A percentile compares a stretch with the other conserved stretches of the same genome.
These are phyloP conservation scores for Tillandsia fasciculata DNA, from an alignment of 176 grass and related monocot species.

Conservation along the genomic window DNA sequence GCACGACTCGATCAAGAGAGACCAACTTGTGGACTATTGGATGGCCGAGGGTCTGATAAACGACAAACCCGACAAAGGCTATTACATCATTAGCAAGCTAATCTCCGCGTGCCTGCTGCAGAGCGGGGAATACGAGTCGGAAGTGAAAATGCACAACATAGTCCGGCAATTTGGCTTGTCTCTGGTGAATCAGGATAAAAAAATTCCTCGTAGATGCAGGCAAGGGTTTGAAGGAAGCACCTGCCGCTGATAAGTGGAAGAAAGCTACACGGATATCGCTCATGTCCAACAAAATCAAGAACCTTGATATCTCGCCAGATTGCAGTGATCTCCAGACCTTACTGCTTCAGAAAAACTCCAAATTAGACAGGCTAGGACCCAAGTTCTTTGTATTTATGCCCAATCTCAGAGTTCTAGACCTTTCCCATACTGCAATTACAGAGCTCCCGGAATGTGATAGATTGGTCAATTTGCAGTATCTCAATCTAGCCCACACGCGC, in stretches of 20 bases:
- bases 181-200: conserved; percentile 17
- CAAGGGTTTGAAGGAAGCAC: conserved; percentile 36
- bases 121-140: conserved; percentile 25
- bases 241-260: conserved; percentile 23
- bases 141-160: conserved; percentile 66
- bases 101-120: conserved; percentile 50
- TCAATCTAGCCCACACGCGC: conserved; percentile 52
- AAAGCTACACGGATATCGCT: conserved; percentile 45
- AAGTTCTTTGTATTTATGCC: conserved; percentile 48
- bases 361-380: conserved; percentile 33
- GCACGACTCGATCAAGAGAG: conserved; percentile 47
- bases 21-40: conserved; percentile 59
- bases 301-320: conserved; percentile 33
- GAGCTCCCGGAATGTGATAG: conserved; percentile 40
- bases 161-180: conserved; percentile 39
- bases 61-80: conserved; percentile 12
- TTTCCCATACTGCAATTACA: conserved; percentile 57
- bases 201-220: conserved; percentile 45
- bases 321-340: conserved; percentile 44
- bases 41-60: conserved; percentile 49
- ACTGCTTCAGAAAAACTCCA: conserved; percentile 62
- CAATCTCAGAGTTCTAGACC: conserved; percentile 62
- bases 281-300: conserved; percentile 63
- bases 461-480: conserved; percentile 35
- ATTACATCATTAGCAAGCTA: conserved; percentile 37